A percentile compares a stretch with the other conserved stretches of the same genome.
Conservation (phyloP, 2,329 filamentous ascomycete genomes). For the Microcera coccophila region DNA sequence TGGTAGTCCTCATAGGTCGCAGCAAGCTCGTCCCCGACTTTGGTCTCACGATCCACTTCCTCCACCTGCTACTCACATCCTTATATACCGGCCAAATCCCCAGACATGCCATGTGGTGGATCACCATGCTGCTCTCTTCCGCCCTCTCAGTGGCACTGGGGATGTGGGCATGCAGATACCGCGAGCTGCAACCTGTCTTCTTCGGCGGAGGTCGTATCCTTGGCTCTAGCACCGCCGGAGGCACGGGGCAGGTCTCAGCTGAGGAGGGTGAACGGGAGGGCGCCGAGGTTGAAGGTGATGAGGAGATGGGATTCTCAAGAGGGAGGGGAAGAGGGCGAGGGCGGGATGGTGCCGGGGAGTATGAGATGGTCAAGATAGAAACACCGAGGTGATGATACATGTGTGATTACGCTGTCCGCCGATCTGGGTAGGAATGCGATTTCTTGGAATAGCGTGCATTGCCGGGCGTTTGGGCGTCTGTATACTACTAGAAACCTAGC, state of each 20-base stretch:
- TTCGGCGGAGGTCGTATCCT: constrained; percentile 62
- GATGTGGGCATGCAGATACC: constrained; percentile 87
- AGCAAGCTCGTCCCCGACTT: constrained; percentile 96
- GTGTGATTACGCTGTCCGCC: too few relatives aligned
- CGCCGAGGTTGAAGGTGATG: constrained; percentile 32
- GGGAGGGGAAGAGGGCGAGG: constrained; percentile 51
- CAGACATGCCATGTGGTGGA: constrained; percentile 83
- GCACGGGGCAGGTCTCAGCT: constrained; percentile 11
- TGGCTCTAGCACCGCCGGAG: constrained; percentile 24
- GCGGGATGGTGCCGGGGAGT: constrained; percentile 54
- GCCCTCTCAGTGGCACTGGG: constrained; percentile 57
- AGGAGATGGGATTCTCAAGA: constrained; percentile 48
- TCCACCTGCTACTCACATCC: constrained; percentile 74
- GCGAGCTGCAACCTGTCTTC: constrained; percentile 82
- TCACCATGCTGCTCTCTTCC: constrained; percentile 47
- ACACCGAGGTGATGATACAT: constrained; percentile 6
- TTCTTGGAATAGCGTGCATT: constrained; percentile 32
- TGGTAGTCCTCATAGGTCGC: constrained; percentile 78
- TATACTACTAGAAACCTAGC: constrained; percentile 7
- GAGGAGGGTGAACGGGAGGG: constrained; percentile 21
- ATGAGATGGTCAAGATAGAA: constrained; percentile 62
- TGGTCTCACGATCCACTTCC: constrained; percentile 78
- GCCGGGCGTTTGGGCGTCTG: constrained; percentile 30
- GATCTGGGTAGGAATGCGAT: background rate
- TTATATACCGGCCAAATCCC: constrained; percentile 77